Percentiles rank a stretch among this genome's conserved stretches.
These are phyloP conservation scores for Ilex paraguariensis DNA, from an alignment of 305 asterid genomes.

Conservation along the genomic window DNA sequence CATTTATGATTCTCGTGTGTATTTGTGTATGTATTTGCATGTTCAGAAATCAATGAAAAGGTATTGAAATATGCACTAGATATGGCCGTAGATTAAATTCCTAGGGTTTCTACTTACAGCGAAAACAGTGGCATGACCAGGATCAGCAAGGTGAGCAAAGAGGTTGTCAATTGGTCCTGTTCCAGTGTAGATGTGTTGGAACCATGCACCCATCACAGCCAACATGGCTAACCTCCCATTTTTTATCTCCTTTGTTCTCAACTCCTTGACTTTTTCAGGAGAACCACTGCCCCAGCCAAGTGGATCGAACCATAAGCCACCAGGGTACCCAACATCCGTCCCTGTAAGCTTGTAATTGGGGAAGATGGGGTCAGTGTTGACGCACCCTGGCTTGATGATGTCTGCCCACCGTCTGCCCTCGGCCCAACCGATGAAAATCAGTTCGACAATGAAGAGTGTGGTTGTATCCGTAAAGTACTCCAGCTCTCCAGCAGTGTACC, in stretches of 20 bases:
- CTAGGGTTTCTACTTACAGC: conserved; percentile 56
- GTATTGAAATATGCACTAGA: not conserved
- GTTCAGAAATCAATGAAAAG: not conserved
- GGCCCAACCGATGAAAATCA: conserved; percentile 94
- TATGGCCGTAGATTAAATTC: not conserved
- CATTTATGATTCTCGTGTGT: not conserved
- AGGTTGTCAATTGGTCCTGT: conserved; percentile 95
- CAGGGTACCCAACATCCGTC: conserved; percentile 91
- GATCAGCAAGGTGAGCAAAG: conserved; percentile 93
- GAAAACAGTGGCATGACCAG: conserved; percentile 88
- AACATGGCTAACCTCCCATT: conserved; percentile 89
- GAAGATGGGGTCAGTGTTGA: conserved; percentile 90
- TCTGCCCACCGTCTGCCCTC: conserved; percentile 99
- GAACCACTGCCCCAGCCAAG: conserved; percentile 93
- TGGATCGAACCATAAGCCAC: conserved; percentile 96
- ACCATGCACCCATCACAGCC: conserved; percentile 98
- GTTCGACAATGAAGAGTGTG: conserved; percentile 71
- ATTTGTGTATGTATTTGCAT: not conserved
- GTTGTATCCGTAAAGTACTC: conserved; percentile 95
- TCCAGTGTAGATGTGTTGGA: conserved; percentile 94
- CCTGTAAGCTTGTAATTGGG: conserved; percentile 98
- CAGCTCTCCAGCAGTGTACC: conserved; percentile 93
- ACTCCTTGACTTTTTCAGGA: conserved; percentile 63
- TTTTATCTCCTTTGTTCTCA: conserved; percentile 93
- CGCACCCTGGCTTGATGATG: conserved; percentile 84